A percentile compares a stretch with the other conserved stretches of the same genome.
Conservation (phyloP, 805 yeast species). For the Scheffersomyces ergatensis region DNA sequence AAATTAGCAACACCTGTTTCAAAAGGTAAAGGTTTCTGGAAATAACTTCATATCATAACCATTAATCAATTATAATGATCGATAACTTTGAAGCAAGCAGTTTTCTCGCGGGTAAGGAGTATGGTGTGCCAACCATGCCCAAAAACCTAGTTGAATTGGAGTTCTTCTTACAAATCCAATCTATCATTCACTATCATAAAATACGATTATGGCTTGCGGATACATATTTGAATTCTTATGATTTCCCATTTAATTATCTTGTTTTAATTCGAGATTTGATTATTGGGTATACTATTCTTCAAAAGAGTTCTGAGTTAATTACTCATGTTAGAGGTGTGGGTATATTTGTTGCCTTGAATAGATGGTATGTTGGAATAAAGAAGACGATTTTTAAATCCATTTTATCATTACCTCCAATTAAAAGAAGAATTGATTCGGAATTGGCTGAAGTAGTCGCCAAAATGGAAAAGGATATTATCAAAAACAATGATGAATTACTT, state of each 20-base stretch:
- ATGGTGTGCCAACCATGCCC: constrained; percentile 23
- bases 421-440: constrained; percentile 58
- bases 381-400: constrained; percentile 27
- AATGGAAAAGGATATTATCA: constrained; percentile 59
- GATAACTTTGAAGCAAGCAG: no score
- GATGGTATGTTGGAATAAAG: constrained; percentile 10
- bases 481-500: constrained; percentile 44
- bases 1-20: no score
- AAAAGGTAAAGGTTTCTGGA: no score
- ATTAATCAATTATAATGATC: no score
- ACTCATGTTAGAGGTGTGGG: constrained; percentile 38
- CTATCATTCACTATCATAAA: not conserved
- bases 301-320: constrained; percentile 6
- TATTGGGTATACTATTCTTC: constrained; percentile 11
- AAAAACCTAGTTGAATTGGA: constrained; percentile 12
- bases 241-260: not conserved
- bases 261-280: constrained; percentile 15
- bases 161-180: constrained; percentile 4
- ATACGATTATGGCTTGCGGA: not conserved
- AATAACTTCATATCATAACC: no score
- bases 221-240: not conserved
- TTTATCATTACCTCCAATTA: constrained; percentile 51
- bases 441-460: constrained; percentile 43
- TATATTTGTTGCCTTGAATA: constrained; percentile 22
- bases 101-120: constrained; percentile 10